Percentiles rank a stretch among this genome's conserved stretches.
phyloP scores from a whole-genome alignment of 1,139 yeast genomes.

The Taphrina deformans region DNA sequence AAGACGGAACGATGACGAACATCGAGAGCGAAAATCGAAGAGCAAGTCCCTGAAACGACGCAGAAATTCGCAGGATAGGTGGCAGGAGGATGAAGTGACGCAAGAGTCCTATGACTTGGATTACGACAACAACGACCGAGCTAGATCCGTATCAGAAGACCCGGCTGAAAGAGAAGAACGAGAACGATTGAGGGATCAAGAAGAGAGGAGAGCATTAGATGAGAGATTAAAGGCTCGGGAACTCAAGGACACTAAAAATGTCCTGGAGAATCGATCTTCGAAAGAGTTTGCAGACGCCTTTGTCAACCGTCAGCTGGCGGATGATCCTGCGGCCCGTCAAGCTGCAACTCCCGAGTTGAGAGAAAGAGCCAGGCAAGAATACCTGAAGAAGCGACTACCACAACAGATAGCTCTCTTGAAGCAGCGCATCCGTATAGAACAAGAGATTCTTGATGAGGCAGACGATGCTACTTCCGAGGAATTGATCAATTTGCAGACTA shows the following conservation, averaged over 20 bases:
- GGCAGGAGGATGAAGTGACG: slow-evolving; percentile 34
- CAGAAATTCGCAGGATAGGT: slow-evolving; percentile 33
- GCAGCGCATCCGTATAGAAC: slow-evolving; percentile 51
- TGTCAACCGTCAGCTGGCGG: slow-evolving; percentile 39
- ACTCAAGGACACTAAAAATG: slow-evolving; percentile 29
- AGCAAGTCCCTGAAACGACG: slow-evolving; percentile 16
- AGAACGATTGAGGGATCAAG: slow-evolving; percentile 40
- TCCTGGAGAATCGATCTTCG: slow-evolving; percentile 36
- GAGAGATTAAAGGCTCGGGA: slow-evolving; percentile 43
- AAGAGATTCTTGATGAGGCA: slow-evolving; percentile 50
- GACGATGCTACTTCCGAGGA: slow-evolving; percentile 55
- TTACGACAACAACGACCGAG: slow-evolving; percentile 32
- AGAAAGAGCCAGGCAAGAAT: slow-evolving; percentile 53
- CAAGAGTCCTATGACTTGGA: slow-evolving; percentile 12
- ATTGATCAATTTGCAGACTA: slow-evolving; percentile 55
- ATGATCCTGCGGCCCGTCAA: slow-evolving; percentile 40
- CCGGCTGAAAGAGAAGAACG: slow-evolving; percentile 35
- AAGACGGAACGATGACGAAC: background rate
- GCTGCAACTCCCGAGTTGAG: slow-evolving; percentile 47
- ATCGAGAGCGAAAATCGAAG: slow-evolving; percentile 2
- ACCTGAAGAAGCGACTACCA: slow-evolving; percentile 54
- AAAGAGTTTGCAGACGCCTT: slow-evolving; percentile 25
- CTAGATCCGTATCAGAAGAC: background rate
- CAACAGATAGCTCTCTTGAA: slow-evolving; percentile 51
- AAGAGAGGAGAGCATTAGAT: slow-evolving; percentile 45